Evolutionary conservation across 169 alveolate species (phyloP).

Genomic region (Cryptosporidium ubiquitum): DNA sequence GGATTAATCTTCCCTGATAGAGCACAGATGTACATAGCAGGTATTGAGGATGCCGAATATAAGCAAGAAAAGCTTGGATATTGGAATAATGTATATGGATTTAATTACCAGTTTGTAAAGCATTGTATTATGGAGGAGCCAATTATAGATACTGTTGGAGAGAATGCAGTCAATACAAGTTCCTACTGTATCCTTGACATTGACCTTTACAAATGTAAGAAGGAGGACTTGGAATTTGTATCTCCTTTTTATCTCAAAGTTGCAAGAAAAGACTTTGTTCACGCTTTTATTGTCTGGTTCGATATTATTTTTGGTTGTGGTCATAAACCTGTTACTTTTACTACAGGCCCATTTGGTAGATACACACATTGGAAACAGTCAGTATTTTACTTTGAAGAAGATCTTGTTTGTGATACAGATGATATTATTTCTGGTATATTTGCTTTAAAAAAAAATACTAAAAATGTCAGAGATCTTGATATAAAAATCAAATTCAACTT

Average conservation of each 20-base stretch:
- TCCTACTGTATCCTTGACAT: constrained; percentile 87
- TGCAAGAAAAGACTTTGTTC: constrained; percentile 86
- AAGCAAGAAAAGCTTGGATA: constrained; percentile 92
- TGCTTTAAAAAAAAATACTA: constrained; percentile 85
- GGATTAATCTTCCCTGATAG: constrained; percentile 97
- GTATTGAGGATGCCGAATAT: constrained; percentile 96
- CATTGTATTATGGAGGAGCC: constrained; percentile 93
- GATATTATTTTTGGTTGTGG: constrained; percentile 90
- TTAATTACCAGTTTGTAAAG: constrained; percentile 92
- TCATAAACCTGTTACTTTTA: constrained; percentile 87
- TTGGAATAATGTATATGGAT: constrained; percentile 96
- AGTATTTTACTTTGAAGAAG: constrained; percentile 89
- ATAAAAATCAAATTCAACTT: constrained; percentile 84
- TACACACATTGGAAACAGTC: constrained; percentile 95
- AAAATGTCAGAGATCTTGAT: constrained; percentile 89
- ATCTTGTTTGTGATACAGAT: constrained; percentile 77
- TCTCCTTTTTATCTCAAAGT: constrained; percentile 83
- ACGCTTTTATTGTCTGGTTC: constrained; percentile 93
- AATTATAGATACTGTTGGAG: constrained; percentile 92
- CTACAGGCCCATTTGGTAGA: constrained; percentile 87
- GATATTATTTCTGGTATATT: constrained; percentile 85
- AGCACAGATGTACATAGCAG: constrained; percentile 93
- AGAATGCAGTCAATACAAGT: constrained; percentile 86
- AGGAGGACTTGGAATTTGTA: constrained; percentile 91
- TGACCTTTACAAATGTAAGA: constrained; percentile 91